Conservation (phyloP, 2,329 filamentous ascomycete genomes). For the Calonectria pauciramosa region DNA sequence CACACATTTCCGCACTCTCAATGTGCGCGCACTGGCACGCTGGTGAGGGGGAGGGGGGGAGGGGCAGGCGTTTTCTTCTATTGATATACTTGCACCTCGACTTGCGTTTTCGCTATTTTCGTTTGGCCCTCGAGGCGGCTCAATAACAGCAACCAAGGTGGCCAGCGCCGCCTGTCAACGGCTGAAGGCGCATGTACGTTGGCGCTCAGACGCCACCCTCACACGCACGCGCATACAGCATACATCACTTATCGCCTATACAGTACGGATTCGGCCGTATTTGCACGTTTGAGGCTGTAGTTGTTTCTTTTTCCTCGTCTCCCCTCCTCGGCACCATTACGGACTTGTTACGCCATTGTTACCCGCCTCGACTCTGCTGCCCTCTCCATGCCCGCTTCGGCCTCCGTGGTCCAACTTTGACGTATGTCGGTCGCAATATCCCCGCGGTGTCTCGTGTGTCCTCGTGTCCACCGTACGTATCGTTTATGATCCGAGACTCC, state of each 20-base stretch:
- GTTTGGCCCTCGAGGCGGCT: background rate
- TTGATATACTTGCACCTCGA: background rate
- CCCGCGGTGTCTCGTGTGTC: background rate
- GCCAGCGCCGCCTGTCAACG: background rate
- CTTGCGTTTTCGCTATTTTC: slow-evolving; percentile 8
- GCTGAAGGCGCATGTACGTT: background rate
- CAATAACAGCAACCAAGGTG: background rate
- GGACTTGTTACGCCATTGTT: background rate
- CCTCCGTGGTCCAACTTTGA: background rate
- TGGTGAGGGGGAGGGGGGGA: too few relatives aligned
- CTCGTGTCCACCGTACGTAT: background rate
- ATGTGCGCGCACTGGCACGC: background rate
- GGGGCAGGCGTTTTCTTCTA: background rate
- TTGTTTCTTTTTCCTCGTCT: background rate
- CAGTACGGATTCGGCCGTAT: background rate
- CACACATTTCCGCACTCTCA: background rate
- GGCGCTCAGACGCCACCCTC: background rate
- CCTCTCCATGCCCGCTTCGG: background rate
- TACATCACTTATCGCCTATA: background rate
- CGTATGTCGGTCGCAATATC: background rate
- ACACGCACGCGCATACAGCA: background rate
- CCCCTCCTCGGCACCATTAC: background rate
- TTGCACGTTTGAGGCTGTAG: background rate
- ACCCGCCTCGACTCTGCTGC: background rate
- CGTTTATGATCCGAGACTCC: slow-evolving; percentile 2